Evolutionary conservation across 2,329 filamentous ascomycete species (phyloP), one percentile per base, ranked within the genome.

Genomic region (Fusarium chuoi): DNA sequence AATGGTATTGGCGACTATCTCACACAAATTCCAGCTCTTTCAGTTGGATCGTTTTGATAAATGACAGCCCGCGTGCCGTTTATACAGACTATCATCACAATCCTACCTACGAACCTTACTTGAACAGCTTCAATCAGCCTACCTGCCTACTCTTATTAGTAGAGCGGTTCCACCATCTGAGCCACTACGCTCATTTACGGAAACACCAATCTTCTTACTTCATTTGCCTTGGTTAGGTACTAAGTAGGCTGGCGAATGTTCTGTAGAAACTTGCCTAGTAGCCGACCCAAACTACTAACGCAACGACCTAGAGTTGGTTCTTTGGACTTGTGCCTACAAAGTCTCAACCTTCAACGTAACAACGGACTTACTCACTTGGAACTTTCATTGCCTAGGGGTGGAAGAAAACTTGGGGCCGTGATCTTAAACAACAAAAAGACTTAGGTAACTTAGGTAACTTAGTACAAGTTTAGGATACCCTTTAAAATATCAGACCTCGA

Each of bases 21-120:
- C 35, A 45, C 45, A 42, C 48, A 46, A 73, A 71, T 74, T 73
- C 70, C 70, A 71, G 45, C 35, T 49, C 46, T 36, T 36, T 62
- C 46, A 45, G 42, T 45, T 58, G 18, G 17, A 39, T 57, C 30
- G 26, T 38, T 54, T 67, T 45, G 52, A 44, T 65, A 42, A 58
- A 52, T 57, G 41, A 36, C 22, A 38, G 35, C 20, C 30, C 33
- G 3, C n/a, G 35, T 48, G 38, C 28, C 33, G 13, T 38, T 35
- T 49, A 30, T 30, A 33, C n/a, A 36, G 33, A 15, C 36, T 45
- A 36, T 17, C 36, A 36, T 62, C 62, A 59, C 65, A 41, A 63
- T 71, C 69, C 42, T 44, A 38, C 33, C 30, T 30, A 28, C 26
- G 9, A 10, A 48, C 45, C 45, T 30, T 48, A 28, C 45, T 48